A percentile compares a stretch with the other conserved stretches of the same genome.
Conservation (phyloP, 2,329 filamentous ascomycete genomes). For the Alternaria alternata region DNA sequence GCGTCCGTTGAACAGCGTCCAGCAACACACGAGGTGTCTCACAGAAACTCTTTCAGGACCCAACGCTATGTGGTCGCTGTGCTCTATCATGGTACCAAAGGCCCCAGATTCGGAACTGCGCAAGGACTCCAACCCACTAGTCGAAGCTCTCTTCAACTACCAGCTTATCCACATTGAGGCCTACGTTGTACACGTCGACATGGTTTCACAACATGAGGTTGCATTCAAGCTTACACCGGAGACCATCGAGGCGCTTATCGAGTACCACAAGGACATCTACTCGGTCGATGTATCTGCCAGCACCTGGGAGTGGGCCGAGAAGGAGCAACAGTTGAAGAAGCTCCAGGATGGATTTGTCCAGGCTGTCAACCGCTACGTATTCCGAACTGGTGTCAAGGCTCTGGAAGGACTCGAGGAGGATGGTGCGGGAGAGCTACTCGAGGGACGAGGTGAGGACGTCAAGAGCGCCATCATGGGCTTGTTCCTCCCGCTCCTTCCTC, state of each 20-base stretch:
- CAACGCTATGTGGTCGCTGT: constrained; percentile 93
- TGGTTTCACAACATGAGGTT: constrained; percentile 97
- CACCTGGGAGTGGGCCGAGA: constrained; percentile 95
- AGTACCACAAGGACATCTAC: constrained; percentile 96
- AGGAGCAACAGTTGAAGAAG: constrained; percentile 96
- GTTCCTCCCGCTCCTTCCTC: constrained; percentile 85
- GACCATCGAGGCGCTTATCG: constrained; percentile 89
- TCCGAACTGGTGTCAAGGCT: constrained; percentile 84
- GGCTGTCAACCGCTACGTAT: constrained; percentile 97
- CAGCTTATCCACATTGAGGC: constrained; percentile 93
- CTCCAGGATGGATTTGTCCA: constrained; percentile 96
- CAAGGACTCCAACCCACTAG: constrained; percentile 80
- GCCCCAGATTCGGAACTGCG: constrained; percentile 84
- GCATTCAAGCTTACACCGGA: constrained; percentile 97
- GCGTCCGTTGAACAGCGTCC: constrained; percentile 94
- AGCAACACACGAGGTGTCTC: constrained; percentile 93
- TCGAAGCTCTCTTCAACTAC: constrained; percentile 91
- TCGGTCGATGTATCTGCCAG: constrained; percentile 87
- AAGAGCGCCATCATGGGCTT: constrained; percentile 84
- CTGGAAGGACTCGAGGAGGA: constrained; percentile 97
- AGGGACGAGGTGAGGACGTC: constrained; percentile 91
- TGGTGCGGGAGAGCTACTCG: constrained; percentile 89
- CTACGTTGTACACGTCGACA: constrained; percentile 98
- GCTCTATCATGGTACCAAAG: constrained; percentile 91
- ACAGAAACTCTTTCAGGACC: constrained; percentile 90